Base-by-base conservation (phyloP, 75 land plant genomes). In the Chamaecyparis obtusa region DNA sequence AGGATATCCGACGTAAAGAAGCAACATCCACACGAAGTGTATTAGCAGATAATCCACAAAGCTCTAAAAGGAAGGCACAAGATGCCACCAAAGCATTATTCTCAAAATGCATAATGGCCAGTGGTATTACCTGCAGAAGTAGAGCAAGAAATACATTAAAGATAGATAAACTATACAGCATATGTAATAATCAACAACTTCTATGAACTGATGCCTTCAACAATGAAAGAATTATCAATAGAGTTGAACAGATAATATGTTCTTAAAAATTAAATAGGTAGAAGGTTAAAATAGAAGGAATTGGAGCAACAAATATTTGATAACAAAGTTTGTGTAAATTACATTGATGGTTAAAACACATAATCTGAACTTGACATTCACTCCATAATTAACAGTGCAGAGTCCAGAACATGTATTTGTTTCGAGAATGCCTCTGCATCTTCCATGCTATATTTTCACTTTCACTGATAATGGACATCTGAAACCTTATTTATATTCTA, bases 1-100 rank as follows among this genome's bases (percentile, higher is more conserved):
- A 84, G 79, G 97, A 91, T 78, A 98, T 97, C 51, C 99, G 91
- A 86, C 91, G 87, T 71, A 98, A 88, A 32, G 95, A 94, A 87
- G 99, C 94, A 87, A 98, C 78, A 87, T 98, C 99, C 5, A 96
- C 90, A 76, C 94, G 96, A 72, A 97, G 93, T 87, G 92, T 87
- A 64, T 87, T 89, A 33, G 95, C 95, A 87, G 97, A 94, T 46
- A 98, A 79, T 15, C 99, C 99, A 94, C 99, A 97, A 80, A 98
- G 93, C 86, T 98, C 99, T 86, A 96, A 74, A 39, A 98, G 88
- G 87, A 93, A 94, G 75, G 94, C 90, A 88, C 96, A 95, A 54
- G 99, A 93, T 49, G 99, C 93, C 84, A 94, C 96, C 89, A 97
- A 83, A 24, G 91, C 91, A 64, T 94, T 56, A 84, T 98, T 93